Percentiles rank a stretch among this genome's conserved stretches.
These are phyloP conservation scores for Pleurotus eryngii DNA, from an alignment of 768 basidiomycete genomes.

Conservation along the genomic window DNA sequence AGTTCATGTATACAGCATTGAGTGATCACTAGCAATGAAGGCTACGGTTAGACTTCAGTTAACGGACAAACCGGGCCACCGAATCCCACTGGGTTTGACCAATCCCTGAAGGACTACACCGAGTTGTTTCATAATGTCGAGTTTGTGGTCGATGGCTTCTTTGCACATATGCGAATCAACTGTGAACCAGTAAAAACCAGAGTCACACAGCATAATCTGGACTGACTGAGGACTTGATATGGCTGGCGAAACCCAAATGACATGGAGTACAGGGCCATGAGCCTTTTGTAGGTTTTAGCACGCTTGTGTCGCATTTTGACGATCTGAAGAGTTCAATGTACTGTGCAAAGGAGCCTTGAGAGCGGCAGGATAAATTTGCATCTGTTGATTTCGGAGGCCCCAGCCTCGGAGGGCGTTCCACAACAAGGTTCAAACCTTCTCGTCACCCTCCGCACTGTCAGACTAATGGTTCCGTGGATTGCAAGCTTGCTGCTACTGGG, in stretches of 20 bases:
- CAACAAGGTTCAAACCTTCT: not conserved
- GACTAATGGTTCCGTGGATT: not conserved
- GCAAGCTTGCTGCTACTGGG: slow-evolving; percentile 21
- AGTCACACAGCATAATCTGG: slow-evolving; percentile 7
- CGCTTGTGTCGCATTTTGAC: slow-evolving; percentile 87
- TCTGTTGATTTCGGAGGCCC: slow-evolving; percentile 10
- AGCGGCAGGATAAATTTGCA: slow-evolving; percentile 1
- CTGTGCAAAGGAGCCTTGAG: not conserved
- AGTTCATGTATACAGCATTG: slow-evolving; percentile 96
- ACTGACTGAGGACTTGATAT: slow-evolving; percentile 85
- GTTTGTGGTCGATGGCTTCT: slow-evolving; percentile 59
- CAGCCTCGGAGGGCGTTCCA: not conserved
- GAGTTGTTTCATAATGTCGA: slow-evolving; percentile 77
- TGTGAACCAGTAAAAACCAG: slow-evolving; percentile 25
- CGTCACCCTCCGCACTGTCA: not conserved
- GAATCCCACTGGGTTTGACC: slow-evolving; percentile 77
- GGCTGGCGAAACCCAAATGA: slow-evolving; percentile 91
- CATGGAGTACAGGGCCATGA: slow-evolving; percentile 87
- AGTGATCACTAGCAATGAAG: slow-evolving; percentile 84
- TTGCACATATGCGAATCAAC: slow-evolving; percentile 87
- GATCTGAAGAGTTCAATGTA: not conserved
- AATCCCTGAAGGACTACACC: slow-evolving; percentile 77
- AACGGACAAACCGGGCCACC: not conserved
- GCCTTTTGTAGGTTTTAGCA: slow-evolving; percentile 90
- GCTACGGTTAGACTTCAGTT: slow-evolving; percentile 36